A percentile compares a stretch with the other conserved stretches of the same genome.
These are phyloP conservation scores for Lotmaria passim DNA, from an alignment of 208 protist species.

Conservation along the genomic window DNA sequence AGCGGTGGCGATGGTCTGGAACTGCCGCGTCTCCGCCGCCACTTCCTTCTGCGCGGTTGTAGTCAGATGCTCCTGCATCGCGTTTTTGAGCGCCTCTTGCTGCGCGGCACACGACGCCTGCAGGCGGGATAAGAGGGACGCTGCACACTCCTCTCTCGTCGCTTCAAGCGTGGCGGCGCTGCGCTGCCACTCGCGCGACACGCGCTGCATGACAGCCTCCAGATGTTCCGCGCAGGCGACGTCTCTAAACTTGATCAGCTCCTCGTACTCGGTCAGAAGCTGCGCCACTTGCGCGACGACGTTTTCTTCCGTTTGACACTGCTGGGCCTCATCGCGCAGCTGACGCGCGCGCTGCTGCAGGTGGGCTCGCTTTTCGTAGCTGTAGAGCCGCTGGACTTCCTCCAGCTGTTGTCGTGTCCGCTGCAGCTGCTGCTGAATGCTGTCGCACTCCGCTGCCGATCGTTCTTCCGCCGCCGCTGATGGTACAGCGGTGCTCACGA, in stretches of 20 bases:
- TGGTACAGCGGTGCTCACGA: no score
- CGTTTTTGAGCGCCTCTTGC: not conserved
- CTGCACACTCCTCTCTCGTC: constrained; percentile 19
- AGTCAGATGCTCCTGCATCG: constrained; percentile 14
- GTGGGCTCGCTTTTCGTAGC: constrained; percentile 30
- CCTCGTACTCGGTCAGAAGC: constrained; percentile 32
- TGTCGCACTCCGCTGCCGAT: no score
- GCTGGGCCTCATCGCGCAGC: constrained; percentile 26
- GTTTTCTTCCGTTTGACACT: constrained; percentile 15
- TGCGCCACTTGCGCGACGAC: constrained; percentile 20
- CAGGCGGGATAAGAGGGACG: constrained; percentile 3
- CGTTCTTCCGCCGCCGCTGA: no score
- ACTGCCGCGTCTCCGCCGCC: constrained; percentile 13
- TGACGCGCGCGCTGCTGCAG: constrained; percentile 34
- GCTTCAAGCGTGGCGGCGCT: constrained; percentile 19
- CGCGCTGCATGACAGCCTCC: constrained; percentile 17
- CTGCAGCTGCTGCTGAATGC: constrained; percentile 19
- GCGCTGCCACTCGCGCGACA: constrained; percentile 29
- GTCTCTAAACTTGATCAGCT: constrained; percentile 24
- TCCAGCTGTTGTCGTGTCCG: constrained; percentile 24
- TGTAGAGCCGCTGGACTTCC: constrained; percentile 31
- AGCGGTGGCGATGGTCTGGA: constrained; percentile 30
- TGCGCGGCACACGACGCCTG: constrained; percentile 10
- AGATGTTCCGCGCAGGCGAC: constrained; percentile 21
- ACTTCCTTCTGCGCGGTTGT: constrained; percentile 5